Percentiles rank a stretch among this genome's conserved stretches.
These are phyloP conservation scores for Paraurostyla sp. DNA, from an alignment of 73 alveolate species.

Conservation along the genomic window DNA sequence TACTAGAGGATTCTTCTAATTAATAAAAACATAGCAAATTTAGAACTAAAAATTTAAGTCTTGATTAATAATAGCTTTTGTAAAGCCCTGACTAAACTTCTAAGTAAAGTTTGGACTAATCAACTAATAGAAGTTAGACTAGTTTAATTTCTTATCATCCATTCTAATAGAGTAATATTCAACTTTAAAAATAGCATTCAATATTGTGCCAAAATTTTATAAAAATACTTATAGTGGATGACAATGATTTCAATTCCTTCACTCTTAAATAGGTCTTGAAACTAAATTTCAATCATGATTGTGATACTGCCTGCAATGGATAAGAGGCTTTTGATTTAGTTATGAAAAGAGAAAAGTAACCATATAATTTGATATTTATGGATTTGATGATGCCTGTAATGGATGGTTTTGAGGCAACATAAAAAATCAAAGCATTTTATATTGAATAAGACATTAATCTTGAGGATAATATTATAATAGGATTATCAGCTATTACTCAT, in stretches of 20 bases:
- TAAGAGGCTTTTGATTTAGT: slow-evolving; percentile 30
- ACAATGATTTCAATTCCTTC: slow-evolving; percentile 22
- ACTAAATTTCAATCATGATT: not conserved
- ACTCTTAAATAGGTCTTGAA: not conserved
- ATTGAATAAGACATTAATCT: not conserved
- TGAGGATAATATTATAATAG: not conserved
- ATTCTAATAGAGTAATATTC: too few species aligned
- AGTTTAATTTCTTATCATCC: too few species aligned
- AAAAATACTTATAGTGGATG: slow-evolving; percentile 50
- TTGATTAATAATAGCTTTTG: too few species aligned
- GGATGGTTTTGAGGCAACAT: slow-evolving; percentile 50
- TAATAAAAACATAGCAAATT: too few species aligned
- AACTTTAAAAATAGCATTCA: too few species aligned
- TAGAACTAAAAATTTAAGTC: too few species aligned
- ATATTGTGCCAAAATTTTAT: too few species aligned
- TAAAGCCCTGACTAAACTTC: too few species aligned
- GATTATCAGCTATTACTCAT: slow-evolving; percentile 36
- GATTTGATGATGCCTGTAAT: slow-evolving; percentile 55
- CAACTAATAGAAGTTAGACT: too few species aligned
- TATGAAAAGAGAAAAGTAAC: slow-evolving; percentile 7
- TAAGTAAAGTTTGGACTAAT: too few species aligned
- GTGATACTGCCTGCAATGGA: slow-evolving; percentile 44
- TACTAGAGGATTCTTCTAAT: too few species aligned
- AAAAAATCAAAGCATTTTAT: not conserved
- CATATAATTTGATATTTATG: slow-evolving; percentile 44